Percentiles rank a stretch among this genome's conserved stretches.
These are phyloP conservation scores for Coprinopsis cinerea DNA, from an alignment of 768 basidiomycete species.

Conservation along the genomic window DNA sequence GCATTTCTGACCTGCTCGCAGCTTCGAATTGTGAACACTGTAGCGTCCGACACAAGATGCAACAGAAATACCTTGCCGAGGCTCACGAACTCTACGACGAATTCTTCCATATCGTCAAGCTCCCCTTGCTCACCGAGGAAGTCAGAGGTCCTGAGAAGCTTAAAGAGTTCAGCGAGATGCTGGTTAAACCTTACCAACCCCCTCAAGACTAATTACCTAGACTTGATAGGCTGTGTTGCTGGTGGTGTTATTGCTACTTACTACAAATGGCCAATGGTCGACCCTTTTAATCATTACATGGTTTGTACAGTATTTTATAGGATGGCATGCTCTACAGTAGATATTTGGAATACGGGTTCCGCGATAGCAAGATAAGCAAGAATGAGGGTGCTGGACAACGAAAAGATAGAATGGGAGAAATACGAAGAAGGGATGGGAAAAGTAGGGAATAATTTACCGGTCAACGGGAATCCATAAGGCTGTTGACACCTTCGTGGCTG, in stretches of 20 bases:
- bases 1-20: conserved; percentile 21
- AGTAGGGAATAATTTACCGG: neutral
- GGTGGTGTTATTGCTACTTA: no score
- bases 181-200: conserved; percentile 74
- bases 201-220: conserved; percentile 29
- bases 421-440: no score
- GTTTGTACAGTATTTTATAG: neutral
- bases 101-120: conserved; percentile 94
- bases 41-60: conserved; percentile 91
- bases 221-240: neutral
- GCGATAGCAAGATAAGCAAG: neutral
- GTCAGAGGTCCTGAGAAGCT: conserved; percentile 94
- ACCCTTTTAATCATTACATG: neutral
- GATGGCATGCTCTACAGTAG: neutral
- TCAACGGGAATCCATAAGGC: neutral
- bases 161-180: conserved; percentile 88
- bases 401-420: no score
- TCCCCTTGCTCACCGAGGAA: conserved; percentile 94
- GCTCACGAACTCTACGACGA: conserved; percentile 97
- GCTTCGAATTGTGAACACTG: conserved; percentile 96
- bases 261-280: neutral
- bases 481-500: conserved; percentile 1
- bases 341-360: neutral
- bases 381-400: neutral
- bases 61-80: conserved; percentile 95